Evolutionary conservation across 495 filamentous ascomycete species (phyloP), one percentile per base, ranked within the genome.

Genomic region (Neurospora sp.): DNA sequence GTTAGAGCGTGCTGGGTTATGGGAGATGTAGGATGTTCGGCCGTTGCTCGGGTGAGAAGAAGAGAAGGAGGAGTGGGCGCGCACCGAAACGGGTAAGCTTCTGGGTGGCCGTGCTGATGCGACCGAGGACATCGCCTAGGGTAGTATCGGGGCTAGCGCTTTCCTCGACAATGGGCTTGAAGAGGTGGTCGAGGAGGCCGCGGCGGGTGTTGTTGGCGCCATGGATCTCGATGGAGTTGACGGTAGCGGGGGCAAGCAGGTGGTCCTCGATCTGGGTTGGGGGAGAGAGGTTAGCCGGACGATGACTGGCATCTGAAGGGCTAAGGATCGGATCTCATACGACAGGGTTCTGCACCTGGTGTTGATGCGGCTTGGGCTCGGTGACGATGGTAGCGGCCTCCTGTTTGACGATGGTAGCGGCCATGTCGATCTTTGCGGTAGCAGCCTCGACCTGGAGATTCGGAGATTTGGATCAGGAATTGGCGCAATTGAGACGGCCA

Each of bases 21-120:
- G 38, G 23, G 42, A 70, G 4, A 23, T 46, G 44, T 37, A 14
- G 59, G 31, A 16, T 74, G 7, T 37, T 70, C 35, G 35, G 70
- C 37, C 41, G 11, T 10, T 62, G 23, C 6, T 31, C n/a, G n/a
- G 59, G 62, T 27, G 18, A 39, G 35, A 27, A 9, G 40, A 69
- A 10, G 39, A 31, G 23, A 27, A 46, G 16, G 11, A 27, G 35
- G 11, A 27, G 35, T 23, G 37, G 12, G 9, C 79, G 38, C 84
- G 70, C 87, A 97, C 93, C 94, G 79, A 97, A 93, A 74, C 88
- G 86, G 73, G 90, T 88, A 27, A 99, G 88, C 84, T 92, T 96
- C 75, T 90, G 86, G 41, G 90, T 89, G 31, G 88, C 89, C 71
- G 78, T 83, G 72, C 89, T 88, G 46, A 96, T 83, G 80, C 92